Evolutionary conservation across 148 eudicot species (phyloP), one percentile per base, ranked within the genome.

Genomic region (Silene uniflora): DNA sequence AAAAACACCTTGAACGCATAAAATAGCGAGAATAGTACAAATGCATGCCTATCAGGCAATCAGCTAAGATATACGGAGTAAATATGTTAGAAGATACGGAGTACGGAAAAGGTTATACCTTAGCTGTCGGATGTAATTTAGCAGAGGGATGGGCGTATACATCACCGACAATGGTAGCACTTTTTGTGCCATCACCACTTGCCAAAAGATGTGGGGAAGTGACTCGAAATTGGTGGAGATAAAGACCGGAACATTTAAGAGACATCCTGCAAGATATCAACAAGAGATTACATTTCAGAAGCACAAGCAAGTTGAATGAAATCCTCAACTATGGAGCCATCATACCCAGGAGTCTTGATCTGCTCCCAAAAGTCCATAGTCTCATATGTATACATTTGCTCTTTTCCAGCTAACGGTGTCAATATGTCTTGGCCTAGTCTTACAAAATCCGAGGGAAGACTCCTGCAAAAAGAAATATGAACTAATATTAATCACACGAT

Each of bases 301-400:
- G 29, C 60, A 66, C 5, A 63, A 56, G 75, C 23, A 62, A 24
- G 39, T 44, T 12, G 67, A 12, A 69, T 47, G 27, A 24, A 63
- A 16, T 63, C 17, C 13, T 10, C 1, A 0, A 63, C 17, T 21
- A 25, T 12, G 67, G 16, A 63, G 46, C 16, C 21, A 65, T 58
- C 89, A 80, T 82, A 93, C 98, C 92, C 93, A n/a, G 98, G 96
- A 71, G 98, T 93, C 72, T 93, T 93, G 63, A 93, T 93, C 84
- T 93, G 96, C 83, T 93, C 92, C 98, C 98, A 93, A 74, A 89
- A 93, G 74, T 93, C 96, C 86, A 71, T 69, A 27, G 93, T 93
- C 82, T 93, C 96, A 64, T 91, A 93, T 54, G 89, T 90, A 72
- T 87, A 91, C 59, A 93, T 79, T 76, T 88, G 86, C 79, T 87